phyloP scores from a whole-genome alignment of 1,284 basidiomycete species.

The Melanopsichium pennsylvanicum region DNA sequence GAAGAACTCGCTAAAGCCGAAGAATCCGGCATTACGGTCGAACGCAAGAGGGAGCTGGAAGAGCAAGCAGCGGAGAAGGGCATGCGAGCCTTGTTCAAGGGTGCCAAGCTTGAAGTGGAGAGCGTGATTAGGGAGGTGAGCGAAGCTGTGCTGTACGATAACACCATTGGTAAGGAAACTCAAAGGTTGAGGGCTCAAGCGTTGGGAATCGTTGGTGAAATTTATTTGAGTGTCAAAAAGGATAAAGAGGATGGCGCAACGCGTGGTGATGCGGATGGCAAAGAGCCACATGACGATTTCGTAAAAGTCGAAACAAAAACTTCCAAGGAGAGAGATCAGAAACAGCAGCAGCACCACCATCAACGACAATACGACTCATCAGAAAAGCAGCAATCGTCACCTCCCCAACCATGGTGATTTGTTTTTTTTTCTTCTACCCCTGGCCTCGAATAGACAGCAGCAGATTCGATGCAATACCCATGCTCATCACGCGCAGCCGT shows the following conservation, averaged over 20 bases:
- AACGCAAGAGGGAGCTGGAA: conserved; percentile 87
- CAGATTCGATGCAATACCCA: too few species aligned
- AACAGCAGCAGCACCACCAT: not conserved
- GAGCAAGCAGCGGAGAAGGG: conserved; percentile 93
- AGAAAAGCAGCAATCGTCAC: too few species aligned
- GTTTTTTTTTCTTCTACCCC: too few species aligned
- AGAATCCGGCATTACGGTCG: conserved; percentile 83
- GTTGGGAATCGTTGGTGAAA: conserved; percentile 54
- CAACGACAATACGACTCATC: not conserved
- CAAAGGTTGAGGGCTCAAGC: conserved; percentile 61
- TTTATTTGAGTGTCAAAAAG: conserved; percentile 48
- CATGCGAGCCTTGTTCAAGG: conserved; percentile 68
- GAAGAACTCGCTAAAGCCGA: conserved; percentile 80
- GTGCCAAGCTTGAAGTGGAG: conserved; percentile 93
- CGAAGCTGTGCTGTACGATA: conserved; percentile 78
- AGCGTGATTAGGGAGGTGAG: conserved; percentile 91
- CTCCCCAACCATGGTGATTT: conserved; percentile 22
- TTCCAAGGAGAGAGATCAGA: conserved; percentile 38
- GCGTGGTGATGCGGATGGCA: not conserved
- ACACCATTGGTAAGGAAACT: conserved; percentile 59
- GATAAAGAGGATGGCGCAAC: conserved; percentile 11
- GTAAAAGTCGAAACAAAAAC: conserved; percentile 49
- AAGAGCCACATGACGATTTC: conserved; percentile 30
- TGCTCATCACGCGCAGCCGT: too few species aligned
- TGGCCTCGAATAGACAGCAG: too few species aligned